A percentile compares a stretch with the other conserved stretches of the same genome.
Evolutionary conservation across 139 green algal species (phyloP).

Genomic region (Tetradesmus lagerheimii): DNA sequence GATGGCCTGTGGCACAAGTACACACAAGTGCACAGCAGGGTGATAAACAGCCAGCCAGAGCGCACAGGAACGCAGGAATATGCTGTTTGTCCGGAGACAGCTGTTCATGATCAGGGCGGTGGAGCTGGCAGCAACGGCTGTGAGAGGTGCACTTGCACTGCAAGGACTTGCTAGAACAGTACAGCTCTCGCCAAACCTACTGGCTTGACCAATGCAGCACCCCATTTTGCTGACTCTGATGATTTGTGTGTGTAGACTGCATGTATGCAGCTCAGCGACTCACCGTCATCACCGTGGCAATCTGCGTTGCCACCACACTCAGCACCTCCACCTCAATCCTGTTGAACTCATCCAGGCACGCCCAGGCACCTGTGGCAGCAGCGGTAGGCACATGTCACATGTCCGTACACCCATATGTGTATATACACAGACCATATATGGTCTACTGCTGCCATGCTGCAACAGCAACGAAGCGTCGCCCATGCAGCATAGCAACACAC

Average conservation of each 20-base stretch:
- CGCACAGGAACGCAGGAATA: background rate
- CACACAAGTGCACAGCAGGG: background rate
- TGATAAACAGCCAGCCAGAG: background rate
- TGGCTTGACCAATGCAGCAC: no score
- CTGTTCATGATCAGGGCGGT: no score
- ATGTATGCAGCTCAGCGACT: constrained; percentile 60
- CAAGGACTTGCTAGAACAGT: background rate
- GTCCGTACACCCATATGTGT: no score
- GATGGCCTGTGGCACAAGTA: constrained; percentile 73
- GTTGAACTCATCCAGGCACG: constrained; percentile 98
- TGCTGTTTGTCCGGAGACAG: no score
- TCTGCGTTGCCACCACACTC: constrained; percentile 81
- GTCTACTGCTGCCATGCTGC: no score
- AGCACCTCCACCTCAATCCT: constrained; percentile 60
- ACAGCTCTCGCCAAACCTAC: no score
- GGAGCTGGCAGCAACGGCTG: background rate
- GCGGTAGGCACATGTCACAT: background rate
- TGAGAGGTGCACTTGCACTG: background rate
- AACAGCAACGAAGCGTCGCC: no score
- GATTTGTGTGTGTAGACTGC: no score
- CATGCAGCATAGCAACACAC: background rate
- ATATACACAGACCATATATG: no score
- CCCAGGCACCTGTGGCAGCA: constrained; percentile 81
- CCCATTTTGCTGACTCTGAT: no score
- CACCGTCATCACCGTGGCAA: constrained; percentile 59